Conservation (phyloP, 257 asterid species). For the Striga asiatica region DNA sequence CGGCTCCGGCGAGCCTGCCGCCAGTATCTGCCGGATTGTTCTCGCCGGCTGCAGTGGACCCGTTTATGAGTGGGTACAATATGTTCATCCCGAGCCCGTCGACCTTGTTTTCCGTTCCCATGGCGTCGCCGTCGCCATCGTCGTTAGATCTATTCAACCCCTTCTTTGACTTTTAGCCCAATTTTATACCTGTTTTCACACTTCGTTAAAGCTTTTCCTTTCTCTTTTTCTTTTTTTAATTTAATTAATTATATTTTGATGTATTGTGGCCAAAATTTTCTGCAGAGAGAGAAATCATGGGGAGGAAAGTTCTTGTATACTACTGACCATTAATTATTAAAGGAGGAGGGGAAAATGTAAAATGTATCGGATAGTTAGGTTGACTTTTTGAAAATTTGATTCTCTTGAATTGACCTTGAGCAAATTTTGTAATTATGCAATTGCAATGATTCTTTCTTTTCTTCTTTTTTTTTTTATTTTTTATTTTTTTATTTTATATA, state of each 20-base stretch:
- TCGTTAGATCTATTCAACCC: slow-evolving; percentile 44
- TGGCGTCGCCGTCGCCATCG: slow-evolving; percentile 61
- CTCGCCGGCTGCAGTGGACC: slow-evolving; percentile 65
- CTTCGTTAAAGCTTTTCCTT: no score
- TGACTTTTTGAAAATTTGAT: neutral
- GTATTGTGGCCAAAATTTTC: slow-evolving; percentile 10
- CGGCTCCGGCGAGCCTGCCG: slow-evolving; percentile 65
- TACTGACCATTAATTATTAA: neutral
- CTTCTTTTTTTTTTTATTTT: no score
- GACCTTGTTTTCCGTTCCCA: slow-evolving; percentile 53
- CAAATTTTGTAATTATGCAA: no score
- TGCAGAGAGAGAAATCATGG: slow-evolving; percentile 23
- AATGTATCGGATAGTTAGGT: neutral
- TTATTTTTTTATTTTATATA: no score
- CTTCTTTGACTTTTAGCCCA: slow-evolving; percentile 62
- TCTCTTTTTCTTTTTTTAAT: neutral
- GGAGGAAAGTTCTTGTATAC: slow-evolving; percentile 2
- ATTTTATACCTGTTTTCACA: neutral
- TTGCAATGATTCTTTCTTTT: no score
- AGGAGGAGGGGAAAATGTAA: neutral
- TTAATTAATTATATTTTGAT: slow-evolving; percentile 9
- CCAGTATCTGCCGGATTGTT: slow-evolving; percentile 66
- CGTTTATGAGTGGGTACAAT: slow-evolving; percentile 35
- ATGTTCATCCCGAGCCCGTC: slow-evolving; percentile 75
- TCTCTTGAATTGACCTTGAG: slow-evolving; percentile 6